Base-by-base conservation (phyloP, 306 rosid species). In the Geum urbanum region DNA sequence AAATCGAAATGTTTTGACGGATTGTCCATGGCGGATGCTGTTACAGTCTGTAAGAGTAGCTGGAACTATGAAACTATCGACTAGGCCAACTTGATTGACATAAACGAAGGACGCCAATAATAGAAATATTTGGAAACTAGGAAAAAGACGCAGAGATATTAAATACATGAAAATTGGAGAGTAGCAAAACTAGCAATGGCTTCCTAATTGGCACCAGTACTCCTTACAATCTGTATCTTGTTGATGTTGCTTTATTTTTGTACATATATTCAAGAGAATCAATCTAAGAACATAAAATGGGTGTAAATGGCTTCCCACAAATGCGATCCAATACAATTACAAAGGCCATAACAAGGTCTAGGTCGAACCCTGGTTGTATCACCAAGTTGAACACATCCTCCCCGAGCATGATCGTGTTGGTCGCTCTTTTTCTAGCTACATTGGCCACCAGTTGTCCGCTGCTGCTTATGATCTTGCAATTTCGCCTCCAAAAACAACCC, bases 291-390 rank as follows among this genome's bases (percentile, higher is more conserved):
- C 87, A 83, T 72, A 83, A 67, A 63, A 83, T 19, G 2, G 84
- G 87, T 35, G 84, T 71, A 63, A 55, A 80, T 19, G 76, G 54
- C 69, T 80, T 83, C 24, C 41, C 69, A 69, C 74, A 69, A 46
- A 83, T 83, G 19, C 84, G 82, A 75, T 83, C 87, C 78, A 83
- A 80, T 9, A 83, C 44, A 55, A 83, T 58, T 13, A 83, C 82
- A 57, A 83, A 77, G 51, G 84, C 76, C 87, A 83, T 83, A 48
- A 80, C 53, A 5, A 83, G 80, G 20, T 80, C 57, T 13, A 58
- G 59, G 4, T 77, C 76, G 45, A 79, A 79, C 13, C 82, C 80
- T 7, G 84, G 84, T 40, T 77, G 82, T n/a, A 83, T 78, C 12
- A 44, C 78, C 5, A 80, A 72, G 76, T 63, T 77, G 63, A 79